phyloP scores from a whole-genome alignment of 2,329 filamentous ascomycete genomes.

The Helminthosporium solani region DNA sequence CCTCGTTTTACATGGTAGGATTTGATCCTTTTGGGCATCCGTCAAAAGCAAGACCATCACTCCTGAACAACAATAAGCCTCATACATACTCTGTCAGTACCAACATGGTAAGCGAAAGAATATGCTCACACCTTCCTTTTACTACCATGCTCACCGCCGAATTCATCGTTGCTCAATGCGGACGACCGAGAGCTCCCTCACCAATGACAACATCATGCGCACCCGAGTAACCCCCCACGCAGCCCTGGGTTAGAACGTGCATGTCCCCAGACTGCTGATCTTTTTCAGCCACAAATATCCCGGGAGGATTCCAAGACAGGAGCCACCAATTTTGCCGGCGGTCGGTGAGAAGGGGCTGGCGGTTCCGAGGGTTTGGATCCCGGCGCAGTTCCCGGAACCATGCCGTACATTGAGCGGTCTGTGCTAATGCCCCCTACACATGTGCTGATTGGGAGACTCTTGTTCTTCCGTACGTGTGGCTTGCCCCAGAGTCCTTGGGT shows the following conservation, averaged over 20 bases:
- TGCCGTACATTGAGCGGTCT: slow-evolving; percentile 10
- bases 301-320: slow-evolving; percentile 13
- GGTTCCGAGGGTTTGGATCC: slow-evolving; percentile 17
- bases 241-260: not conserved
- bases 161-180: not conserved
- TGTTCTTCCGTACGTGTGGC: slow-evolving; percentile 1
- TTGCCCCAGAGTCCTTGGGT: not conserved
- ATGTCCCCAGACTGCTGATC: slow-evolving; percentile 9
- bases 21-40: too few relatives aligned
- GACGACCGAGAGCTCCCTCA: not conserved
- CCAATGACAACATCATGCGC: not conserved
- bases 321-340: slow-evolving; percentile 22
- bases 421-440: slow-evolving; percentile 8
- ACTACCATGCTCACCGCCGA: not conserved
- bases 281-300: slow-evolving; percentile 9
- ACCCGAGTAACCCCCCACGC: slow-evolving; percentile 5
- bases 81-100: too few relatives aligned
- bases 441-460: slow-evolving; percentile 4
- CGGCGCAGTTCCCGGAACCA: slow-evolving; percentile 18
- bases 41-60: too few relatives aligned
- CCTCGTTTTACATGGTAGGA: too few relatives aligned
- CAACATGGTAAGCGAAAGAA: too few relatives aligned
- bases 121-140: not conserved
- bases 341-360: not conserved
- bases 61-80: too few relatives aligned